Evolutionary conservation across 1,284 basidiomycete genomes (phyloP), one percentile per base, ranked within the genome.

Genomic region (Melampsora larici-populina): DNA sequence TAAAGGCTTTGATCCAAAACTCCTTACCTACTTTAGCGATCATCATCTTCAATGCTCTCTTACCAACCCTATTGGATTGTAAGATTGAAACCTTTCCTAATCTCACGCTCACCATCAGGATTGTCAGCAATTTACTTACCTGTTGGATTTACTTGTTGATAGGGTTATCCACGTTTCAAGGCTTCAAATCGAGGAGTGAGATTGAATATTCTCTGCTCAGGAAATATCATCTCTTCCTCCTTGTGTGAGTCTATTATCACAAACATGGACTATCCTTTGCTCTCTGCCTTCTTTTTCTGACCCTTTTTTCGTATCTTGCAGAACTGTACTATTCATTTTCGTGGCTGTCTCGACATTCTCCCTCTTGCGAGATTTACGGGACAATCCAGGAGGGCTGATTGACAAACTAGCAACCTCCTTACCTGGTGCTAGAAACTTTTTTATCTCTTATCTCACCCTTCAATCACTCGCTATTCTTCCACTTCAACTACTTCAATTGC

Each of bases 321-420:
- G 74, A 18, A 69, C 74, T 29, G 79, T 74, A 43, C 66, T 78
- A n/a, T 64, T 70, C 26, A 60, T 84, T 46, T 84, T 83, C 79
- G 79, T 84, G 24, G 78, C 84, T 74, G 83, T 83, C 43, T 84
- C 83, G 15, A 83, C 84, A 13, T 82, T 84, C 24, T 84, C 83
- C 55, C 80, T 83, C 48, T 78, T 84, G 18, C 77, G 81, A 21
- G 83, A 83, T 66, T 78, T 84, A 17, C 80, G 82, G 21, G 79
- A 81, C 65, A 83, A 82, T 69, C 83, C 83, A 4, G 81, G 81
- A 79, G 62, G 79, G 15, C 79, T 84, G 24, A 81, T 84, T 36
- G 83, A 84, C 78, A 83, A 84, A 71, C 72, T 84, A 24, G 82
- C 83, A 15, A 80, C 81, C 15, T 81, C 81, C 3, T 73, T 84